Evolutionary conservation across 192 early-diverging fungal genomes (phyloP).

Genomic region (Physocladia obscura): DNA sequence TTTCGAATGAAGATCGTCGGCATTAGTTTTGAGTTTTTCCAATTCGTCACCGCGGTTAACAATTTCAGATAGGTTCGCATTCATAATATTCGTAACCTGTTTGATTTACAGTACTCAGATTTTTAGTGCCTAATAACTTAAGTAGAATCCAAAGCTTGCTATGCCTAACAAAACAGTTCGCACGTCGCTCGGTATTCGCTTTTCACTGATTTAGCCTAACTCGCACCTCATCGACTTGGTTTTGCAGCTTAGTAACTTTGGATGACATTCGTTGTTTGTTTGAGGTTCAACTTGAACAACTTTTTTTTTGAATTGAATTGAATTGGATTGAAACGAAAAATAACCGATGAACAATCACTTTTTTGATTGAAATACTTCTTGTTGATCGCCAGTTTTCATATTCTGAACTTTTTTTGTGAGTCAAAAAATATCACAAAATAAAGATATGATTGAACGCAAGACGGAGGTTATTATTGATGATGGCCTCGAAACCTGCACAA

Average conservation of each 20-base stretch:
- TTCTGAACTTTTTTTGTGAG: too few relatives aligned
- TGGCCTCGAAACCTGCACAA: not conserved
- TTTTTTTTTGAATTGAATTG: too few relatives aligned
- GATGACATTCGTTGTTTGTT: not conserved
- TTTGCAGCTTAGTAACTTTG: not conserved
- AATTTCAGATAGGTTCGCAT: conserved; percentile 80
- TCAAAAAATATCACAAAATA: too few relatives aligned
- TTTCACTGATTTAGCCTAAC: too few relatives aligned
- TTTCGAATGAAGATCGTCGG: conserved; percentile 70
- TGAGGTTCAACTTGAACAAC: not conserved
- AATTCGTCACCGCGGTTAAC: conserved; percentile 83
- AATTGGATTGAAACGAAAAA: too few relatives aligned
- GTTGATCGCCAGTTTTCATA: too few relatives aligned
- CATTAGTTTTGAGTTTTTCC: conserved; percentile 75
- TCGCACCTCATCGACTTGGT: conserved; percentile 3
- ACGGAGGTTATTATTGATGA: conserved; percentile 10
- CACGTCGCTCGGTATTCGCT: too few relatives aligned
- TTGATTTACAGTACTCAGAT: not conserved
- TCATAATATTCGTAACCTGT: conserved; percentile 13
- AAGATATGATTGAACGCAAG: not conserved
- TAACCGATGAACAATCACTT: too few relatives aligned
- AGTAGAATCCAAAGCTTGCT: too few relatives aligned
- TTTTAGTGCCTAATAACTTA: too few relatives aligned
- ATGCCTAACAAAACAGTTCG: too few relatives aligned
- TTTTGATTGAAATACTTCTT: too few relatives aligned